These are phyloP conservation scores for Aspergillus sp. DNA, from an alignment of 2,329 filamentous ascomycete species.

Conservation along the genomic window DNA sequence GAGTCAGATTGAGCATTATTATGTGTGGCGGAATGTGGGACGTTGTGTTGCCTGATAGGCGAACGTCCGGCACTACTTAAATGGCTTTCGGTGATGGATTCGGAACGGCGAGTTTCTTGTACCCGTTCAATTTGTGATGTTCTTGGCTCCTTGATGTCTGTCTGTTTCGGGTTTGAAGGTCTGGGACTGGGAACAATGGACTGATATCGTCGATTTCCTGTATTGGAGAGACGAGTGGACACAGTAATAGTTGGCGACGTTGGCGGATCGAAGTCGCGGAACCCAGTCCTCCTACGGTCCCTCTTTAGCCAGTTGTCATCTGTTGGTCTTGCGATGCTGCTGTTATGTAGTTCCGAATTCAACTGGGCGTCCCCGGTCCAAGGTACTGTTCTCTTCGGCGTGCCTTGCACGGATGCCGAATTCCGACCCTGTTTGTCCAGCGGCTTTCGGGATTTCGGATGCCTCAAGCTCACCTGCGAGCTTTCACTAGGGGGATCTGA, in stretches of 20 bases:
- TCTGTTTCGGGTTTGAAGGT: neutral
- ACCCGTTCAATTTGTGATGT: neutral
- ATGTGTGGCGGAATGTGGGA: neutral
- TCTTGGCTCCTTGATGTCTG: neutral
- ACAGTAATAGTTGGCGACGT: conserved; percentile 27
- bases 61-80: neutral
- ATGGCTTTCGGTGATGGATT: neutral
- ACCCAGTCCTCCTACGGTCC: conserved; percentile 20
- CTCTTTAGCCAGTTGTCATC: conserved; percentile 24
- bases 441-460: neutral
- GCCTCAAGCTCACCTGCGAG: neutral
- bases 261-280: conserved; percentile 28
- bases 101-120: neutral
- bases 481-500: neutral
- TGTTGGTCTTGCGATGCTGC: conserved; percentile 2
- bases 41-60: neutral
- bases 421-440: neutral
- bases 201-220: conserved; percentile 4
- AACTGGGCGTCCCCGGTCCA: neutral
- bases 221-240: conserved; percentile 13
- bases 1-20: conserved; percentile 4
- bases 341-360: neutral
- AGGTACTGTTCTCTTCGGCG: conserved; percentile 3
- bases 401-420: conserved; percentile 4
- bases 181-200: neutral